A percentile compares a stretch with the other conserved stretches of the same genome.
phyloP scores from a whole-genome alignment of 345 rosid species.

The thale cress (Arabidopsis thaliana) region DNA sequence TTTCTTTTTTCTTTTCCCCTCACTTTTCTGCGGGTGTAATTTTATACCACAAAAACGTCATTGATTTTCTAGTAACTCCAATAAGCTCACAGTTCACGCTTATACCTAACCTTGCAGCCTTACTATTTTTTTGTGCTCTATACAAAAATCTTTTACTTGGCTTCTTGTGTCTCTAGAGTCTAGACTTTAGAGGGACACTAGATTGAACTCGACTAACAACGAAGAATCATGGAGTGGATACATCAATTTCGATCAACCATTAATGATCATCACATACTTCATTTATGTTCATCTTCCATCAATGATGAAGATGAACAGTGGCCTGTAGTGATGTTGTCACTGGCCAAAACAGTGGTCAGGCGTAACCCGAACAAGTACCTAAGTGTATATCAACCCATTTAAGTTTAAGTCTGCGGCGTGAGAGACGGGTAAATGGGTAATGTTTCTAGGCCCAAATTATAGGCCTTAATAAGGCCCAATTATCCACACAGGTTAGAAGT shows the following conservation, averaged over 20 bases:
- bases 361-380: neutral
- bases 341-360: neutral
- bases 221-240: too few species aligned
- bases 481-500: neutral
- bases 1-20: neutral
- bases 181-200: constrained; percentile 4
- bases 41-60: constrained; percentile 31
- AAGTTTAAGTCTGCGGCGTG: neutral
- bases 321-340: neutral
- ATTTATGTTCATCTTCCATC: neutral
- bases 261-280: neutral
- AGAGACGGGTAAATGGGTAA: neutral
- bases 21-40: constrained; percentile 36
- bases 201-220: neutral
- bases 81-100: constrained; percentile 23
- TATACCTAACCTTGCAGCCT: neutral
- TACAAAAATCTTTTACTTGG: neutral
- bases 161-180: constrained; percentile 11
- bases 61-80: constrained; percentile 32
- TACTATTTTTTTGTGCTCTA: neutral
- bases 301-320: neutral
- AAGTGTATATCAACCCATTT: neutral
- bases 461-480: constrained; percentile 20
- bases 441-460: neutral
- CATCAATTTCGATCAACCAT: too few species aligned